A percentile compares a stretch with the other conserved stretches of the same genome.
phyloP scores from a whole-genome alignment of 148 eudicot genomes.

The Salicornia ramosissima region DNA sequence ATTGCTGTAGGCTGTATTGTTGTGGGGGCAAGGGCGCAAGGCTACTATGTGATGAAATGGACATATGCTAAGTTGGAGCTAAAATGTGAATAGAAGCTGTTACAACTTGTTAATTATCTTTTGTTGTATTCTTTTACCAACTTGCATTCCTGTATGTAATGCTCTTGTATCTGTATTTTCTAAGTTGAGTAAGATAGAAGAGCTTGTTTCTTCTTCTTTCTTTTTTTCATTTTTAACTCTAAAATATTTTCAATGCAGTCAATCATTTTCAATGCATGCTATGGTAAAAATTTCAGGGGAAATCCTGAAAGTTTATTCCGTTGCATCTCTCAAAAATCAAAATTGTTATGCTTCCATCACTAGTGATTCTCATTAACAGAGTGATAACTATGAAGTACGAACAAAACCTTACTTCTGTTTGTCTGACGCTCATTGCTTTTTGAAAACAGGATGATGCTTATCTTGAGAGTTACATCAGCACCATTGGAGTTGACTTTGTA shows the following conservation, averaged over 20 bases:
- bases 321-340: no score
- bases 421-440: constrained; percentile 4
- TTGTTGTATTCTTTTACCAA: background rate
- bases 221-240: no score
- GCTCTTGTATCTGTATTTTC: background rate
- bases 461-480: constrained; percentile 85
- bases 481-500: constrained; percentile 87
- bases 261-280: no score
- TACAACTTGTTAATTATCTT: background rate
- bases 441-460: constrained; percentile 70
- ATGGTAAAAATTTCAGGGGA: no score
- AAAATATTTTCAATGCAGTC: no score
- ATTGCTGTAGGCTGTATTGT: background rate
- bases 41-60: background rate
- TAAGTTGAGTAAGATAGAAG: background rate
- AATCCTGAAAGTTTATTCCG: no score
- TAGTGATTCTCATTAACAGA: background rate
- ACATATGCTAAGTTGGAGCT: background rate
- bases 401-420: background rate
- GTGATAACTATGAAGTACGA: background rate
- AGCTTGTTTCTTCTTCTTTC: background rate
- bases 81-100: background rate
- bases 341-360: background rate
- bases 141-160: background rate
- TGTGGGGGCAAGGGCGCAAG: background rate